These are phyloP conservation scores for Russula dissimulans DNA, from an alignment of 768 basidiomycete species.

Conservation along the genomic window DNA sequence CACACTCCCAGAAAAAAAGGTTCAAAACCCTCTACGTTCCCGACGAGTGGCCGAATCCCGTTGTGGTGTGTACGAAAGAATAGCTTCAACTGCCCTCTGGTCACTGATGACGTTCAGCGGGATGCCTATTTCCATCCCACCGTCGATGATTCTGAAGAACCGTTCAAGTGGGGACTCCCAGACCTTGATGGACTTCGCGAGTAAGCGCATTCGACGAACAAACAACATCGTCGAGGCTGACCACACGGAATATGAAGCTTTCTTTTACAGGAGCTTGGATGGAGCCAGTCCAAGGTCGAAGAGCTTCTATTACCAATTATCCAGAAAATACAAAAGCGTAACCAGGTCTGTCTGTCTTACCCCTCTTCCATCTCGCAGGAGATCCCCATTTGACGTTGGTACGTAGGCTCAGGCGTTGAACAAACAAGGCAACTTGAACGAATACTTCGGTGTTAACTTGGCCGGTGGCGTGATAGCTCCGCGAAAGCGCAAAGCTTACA, in stretches of 20 bases:
- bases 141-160: slow-evolving; percentile 84
- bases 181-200: slow-evolving; percentile 85
- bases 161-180: slow-evolving; percentile 96
- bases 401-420: slow-evolving; percentile 52
- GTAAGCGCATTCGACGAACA: slow-evolving; percentile 37
- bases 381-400: neutral
- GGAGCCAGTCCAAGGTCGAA: slow-evolving; percentile 77
- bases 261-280: slow-evolving; percentile 68
- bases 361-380: neutral
- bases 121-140: slow-evolving; percentile 91
- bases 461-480: slow-evolving; percentile 69
- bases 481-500: slow-evolving; percentile 69
- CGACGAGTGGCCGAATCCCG: slow-evolving; percentile 85
- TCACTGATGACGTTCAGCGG: slow-evolving; percentile 37
- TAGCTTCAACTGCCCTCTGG: neutral
- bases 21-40: slow-evolving; percentile 77
- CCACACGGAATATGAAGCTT: slow-evolving; percentile 37
- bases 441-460: slow-evolving; percentile 62
- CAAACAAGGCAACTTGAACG: slow-evolving; percentile 66
- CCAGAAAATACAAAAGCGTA: slow-evolving; percentile 75
- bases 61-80: slow-evolving; percentile 51
- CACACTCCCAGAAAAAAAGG: slow-evolving; percentile 63
- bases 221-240: slow-evolving; percentile 17
- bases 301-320: slow-evolving; percentile 89
- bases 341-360: slow-evolving; percentile 41